A percentile compares a stretch with the other conserved stretches of the same genome.
phyloP scores from a whole-genome alignment of 176 grass and related monocot species.

The Oryza rufipogon region DNA sequence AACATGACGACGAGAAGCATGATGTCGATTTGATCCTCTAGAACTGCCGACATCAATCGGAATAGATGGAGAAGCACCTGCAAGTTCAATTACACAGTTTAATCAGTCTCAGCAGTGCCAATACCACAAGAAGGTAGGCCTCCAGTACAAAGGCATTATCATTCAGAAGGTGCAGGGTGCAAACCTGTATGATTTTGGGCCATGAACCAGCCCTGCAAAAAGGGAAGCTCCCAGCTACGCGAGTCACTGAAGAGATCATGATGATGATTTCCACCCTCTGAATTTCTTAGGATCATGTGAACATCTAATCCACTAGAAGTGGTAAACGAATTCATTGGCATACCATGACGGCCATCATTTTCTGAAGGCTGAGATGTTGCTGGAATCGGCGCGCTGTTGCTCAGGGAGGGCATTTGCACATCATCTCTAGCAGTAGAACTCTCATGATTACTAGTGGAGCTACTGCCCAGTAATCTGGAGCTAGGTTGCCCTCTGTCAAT shows the following conservation, averaged over 20 bases:
- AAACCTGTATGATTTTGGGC: conserved; percentile 67
- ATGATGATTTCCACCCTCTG: conserved; percentile 67
- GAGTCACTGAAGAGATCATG: conserved; percentile 61
- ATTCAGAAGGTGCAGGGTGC: conserved; percentile 48
- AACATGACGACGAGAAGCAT: conserved; percentile 39
- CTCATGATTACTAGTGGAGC: conserved; percentile 39
- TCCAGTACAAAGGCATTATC: conserved; percentile 38
- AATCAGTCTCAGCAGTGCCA: conserved; percentile 29
- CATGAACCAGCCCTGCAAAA: conserved; percentile 91
- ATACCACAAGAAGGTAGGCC: conserved; percentile 32
- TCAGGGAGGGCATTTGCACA: conserved; percentile 41
- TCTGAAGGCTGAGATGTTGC: conserved; percentile 40
- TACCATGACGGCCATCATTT: conserved; percentile 26
- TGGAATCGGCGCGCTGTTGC: conserved; percentile 35
- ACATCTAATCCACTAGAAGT: conserved; percentile 60
- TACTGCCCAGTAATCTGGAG: conserved; percentile 40
- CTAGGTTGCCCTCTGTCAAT: conserved; percentile 15
- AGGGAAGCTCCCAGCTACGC: conserved; percentile 85
- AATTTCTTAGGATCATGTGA: conserved; percentile 79
- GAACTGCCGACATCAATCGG: conserved; percentile 43
- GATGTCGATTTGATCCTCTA: conserved; percentile 54
- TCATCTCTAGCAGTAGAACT: conserved; percentile 37
- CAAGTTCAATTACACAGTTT: conserved; percentile 35
- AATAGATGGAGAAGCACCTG: conserved; percentile 52
- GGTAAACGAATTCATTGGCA: conserved; percentile 44